phyloP scores from a whole-genome alignment of 106 monocot genomes.

The Cymbidium sinense region DNA sequence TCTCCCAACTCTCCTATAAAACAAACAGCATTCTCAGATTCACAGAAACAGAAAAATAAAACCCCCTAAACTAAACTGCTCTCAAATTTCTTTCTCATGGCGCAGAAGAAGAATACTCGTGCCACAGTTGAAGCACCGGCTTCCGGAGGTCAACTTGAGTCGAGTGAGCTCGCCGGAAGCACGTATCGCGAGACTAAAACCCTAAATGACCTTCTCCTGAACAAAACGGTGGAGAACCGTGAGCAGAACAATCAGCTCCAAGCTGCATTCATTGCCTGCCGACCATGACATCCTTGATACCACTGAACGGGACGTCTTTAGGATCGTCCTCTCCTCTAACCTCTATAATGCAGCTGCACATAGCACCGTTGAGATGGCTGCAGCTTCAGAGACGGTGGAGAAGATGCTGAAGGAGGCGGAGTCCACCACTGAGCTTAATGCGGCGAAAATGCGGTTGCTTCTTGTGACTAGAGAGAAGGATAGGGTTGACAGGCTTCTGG shows the following conservation, averaged over 20 bases:
- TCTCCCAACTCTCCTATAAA: background rate
- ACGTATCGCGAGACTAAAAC: conserved; percentile 21
- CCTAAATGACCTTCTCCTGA: conserved; percentile 30
- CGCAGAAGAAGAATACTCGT: background rate
- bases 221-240: conserved; percentile 27
- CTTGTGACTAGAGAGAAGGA: conserved; percentile 6
- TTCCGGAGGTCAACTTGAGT: too few species aligned
- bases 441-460: background rate
- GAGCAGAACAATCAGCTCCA: conserved; percentile 21
- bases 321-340: conserved; percentile 22
- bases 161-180: too few species aligned
- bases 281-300: background rate
- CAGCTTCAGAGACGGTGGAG: background rate
- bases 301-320: conserved; percentile 24
- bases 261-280: conserved; percentile 4
- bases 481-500: background rate
- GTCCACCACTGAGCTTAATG: conserved; percentile 2
- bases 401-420: conserved; percentile 3
- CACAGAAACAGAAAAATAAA: too few species aligned
- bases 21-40: too few species aligned
- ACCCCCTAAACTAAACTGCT: too few species aligned
- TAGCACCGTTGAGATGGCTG: background rate
- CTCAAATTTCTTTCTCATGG: conserved; percentile 3
- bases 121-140: too few species aligned
- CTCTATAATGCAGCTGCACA: background rate